phyloP scores from a whole-genome alignment of 2,329 filamentous ascomycete species.

The Aspergillus fijiensis region DNA sequence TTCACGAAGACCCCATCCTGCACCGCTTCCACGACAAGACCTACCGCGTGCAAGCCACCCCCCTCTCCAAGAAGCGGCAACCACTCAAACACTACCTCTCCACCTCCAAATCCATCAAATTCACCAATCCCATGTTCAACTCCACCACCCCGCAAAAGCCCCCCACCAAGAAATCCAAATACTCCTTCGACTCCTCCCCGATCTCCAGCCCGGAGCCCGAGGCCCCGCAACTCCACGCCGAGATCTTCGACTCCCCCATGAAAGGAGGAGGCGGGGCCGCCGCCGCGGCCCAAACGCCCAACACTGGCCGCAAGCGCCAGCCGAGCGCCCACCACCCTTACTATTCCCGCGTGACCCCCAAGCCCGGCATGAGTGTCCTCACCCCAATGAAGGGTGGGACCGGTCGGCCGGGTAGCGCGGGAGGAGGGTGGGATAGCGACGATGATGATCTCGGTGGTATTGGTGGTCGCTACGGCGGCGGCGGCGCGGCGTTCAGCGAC shows the following conservation, averaged over 20 bases:
- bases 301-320: constrained; percentile 44
- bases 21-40: constrained; percentile 94
- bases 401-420: constrained; percentile 19
- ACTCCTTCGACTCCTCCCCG: constrained; percentile 49
- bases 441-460: constrained; percentile 48
- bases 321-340: constrained; percentile 35
- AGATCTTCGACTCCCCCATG: constrained; percentile 78
- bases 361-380: constrained; percentile 81
- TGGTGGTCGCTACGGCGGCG: constrained; percentile 56
- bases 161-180: constrained; percentile 29
- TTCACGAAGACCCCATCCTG: constrained; percentile 67
- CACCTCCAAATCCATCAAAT: not conserved
- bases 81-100: not conserved
- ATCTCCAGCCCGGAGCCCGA: constrained; percentile 75
- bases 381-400: constrained; percentile 59
- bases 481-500: constrained; percentile 33
- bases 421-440: constrained; percentile 69
- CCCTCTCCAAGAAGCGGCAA: constrained; percentile 58
- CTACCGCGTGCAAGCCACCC: constrained; percentile 90
- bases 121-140: constrained; percentile 27
- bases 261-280: constrained; percentile 33
- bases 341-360: constrained; percentile 50
- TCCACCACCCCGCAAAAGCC: constrained; percentile 34
- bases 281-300: constrained; percentile 29
- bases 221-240: constrained; percentile 77